Conservation (phyloP, 2,329 filamentous ascomycete genomes). For the Neonectria hederae region DNA sequence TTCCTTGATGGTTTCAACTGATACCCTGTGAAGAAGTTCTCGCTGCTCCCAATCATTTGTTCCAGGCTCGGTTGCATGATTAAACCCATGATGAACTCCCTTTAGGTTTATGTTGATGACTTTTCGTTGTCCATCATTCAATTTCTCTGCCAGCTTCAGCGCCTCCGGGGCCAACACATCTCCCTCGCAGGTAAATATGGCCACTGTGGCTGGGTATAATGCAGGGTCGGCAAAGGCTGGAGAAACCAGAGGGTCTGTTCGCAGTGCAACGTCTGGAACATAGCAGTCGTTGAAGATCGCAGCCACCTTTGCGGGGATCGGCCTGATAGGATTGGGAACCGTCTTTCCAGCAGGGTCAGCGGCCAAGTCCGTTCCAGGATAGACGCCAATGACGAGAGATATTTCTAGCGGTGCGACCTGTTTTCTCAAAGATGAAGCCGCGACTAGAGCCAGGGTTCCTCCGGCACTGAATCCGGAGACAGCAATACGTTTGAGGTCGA, state of each 20-base stretch:
- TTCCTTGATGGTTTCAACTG: conserved; percentile 4
- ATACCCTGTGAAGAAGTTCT: not conserved
- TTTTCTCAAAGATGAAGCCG: conserved; percentile 3
- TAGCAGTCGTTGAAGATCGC: conserved; percentile 18
- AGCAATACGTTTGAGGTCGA: conserved; percentile 10
- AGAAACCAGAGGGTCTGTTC: conserved; percentile 13
- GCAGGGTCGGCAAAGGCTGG: conserved; percentile 5
- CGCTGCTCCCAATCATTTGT: conserved; percentile 14
- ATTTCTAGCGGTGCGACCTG: not conserved
- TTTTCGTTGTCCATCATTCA: conserved; percentile 8
- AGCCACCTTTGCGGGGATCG: not conserved
- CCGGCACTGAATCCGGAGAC: conserved; percentile 22
- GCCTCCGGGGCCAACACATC: conserved; percentile 17
- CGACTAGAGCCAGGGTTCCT: conserved; percentile 6
- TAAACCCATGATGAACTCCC: conserved; percentile 13
- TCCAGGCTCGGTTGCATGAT: conserved; percentile 4
- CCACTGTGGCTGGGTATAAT: conserved; percentile 6
- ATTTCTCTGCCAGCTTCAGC: conserved; percentile 1
- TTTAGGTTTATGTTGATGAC: conserved; percentile 8
- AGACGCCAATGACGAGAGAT: conserved; percentile 3
- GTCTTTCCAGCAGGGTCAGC: conserved; percentile 6
- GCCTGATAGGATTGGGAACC: conserved; percentile 9
- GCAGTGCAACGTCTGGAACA: not conserved
- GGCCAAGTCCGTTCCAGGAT: conserved; percentile 8
- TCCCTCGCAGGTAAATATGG: conserved; percentile 21